Percentiles rank a stretch among this genome's conserved stretches.
Conservation (phyloP, 805 yeast species). For the Blastobotrys americana region DNA sequence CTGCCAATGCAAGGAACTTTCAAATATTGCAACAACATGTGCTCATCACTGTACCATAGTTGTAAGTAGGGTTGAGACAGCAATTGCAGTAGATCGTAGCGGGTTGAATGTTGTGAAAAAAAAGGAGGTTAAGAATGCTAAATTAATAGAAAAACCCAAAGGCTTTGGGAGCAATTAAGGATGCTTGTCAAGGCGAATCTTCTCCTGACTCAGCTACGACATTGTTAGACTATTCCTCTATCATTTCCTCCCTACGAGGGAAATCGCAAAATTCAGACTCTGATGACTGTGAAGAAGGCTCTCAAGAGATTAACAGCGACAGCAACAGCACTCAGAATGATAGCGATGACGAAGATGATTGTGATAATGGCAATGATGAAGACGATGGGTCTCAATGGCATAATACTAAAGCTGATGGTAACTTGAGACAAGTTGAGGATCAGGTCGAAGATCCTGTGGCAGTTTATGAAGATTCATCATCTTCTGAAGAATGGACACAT, state of each 20-base stretch:
- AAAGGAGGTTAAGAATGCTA: not conserved
- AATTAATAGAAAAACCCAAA: not conserved
- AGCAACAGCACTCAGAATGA: not conserved
- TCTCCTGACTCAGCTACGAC: too few relatives aligned
- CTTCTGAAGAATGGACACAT: too few relatives aligned
- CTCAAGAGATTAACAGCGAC: not conserved
- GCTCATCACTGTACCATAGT: too few relatives aligned
- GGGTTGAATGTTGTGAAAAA: not conserved
- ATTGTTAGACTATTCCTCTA: not conserved
- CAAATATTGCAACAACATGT: too few relatives aligned
- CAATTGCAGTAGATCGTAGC: not conserved
- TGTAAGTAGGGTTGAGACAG: too few relatives aligned
- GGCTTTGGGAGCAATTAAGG: not conserved
- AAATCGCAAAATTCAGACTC: not conserved
- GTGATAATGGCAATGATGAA: constrained; percentile 8
- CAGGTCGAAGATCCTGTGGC: too few relatives aligned
- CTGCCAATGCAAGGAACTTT: too few relatives aligned
- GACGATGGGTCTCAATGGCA: constrained; percentile 8
- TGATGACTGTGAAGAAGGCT: not conserved
- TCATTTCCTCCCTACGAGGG: not conserved
- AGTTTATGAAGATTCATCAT: too few relatives aligned
- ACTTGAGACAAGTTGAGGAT: too few relatives aligned
- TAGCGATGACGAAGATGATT: constrained; percentile 2
- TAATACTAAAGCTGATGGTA: not conserved
- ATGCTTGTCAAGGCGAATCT: too few relatives aligned